Evolutionary conservation across 805 yeast genomes (phyloP).

Genomic region (Sugiyamaella floridensis): DNA sequence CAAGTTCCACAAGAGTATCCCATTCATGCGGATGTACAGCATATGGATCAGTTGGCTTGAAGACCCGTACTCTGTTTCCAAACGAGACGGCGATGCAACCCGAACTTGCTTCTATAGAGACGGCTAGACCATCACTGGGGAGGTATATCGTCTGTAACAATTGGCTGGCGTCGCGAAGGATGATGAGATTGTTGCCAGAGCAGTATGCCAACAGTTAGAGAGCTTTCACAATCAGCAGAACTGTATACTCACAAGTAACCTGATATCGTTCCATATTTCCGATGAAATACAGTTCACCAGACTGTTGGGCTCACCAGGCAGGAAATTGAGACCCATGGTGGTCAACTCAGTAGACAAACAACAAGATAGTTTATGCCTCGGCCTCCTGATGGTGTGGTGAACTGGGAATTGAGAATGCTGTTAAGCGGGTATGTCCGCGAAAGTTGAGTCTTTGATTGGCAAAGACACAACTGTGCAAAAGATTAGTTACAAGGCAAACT

Average conservation of each 20-base stretch:
- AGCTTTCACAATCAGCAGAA: no score
- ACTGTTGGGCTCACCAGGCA: constrained; percentile 80
- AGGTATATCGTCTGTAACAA: constrained; percentile 73
- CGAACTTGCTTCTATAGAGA: constrained; percentile 53
- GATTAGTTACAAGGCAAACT: no score
- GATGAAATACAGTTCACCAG: constrained; percentile 50
- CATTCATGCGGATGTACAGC: background rate
- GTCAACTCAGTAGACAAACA: background rate
- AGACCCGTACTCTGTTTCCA: constrained; percentile 19
- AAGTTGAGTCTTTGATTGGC: no score
- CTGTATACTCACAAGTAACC: constrained; percentile 39
- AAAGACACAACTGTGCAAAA: no score
- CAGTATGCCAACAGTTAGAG: constrained; percentile 47
- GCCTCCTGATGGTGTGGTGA: background rate
- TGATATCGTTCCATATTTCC: constrained; percentile 57
- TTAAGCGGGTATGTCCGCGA: background rate
- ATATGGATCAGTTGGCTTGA: constrained; percentile 12
- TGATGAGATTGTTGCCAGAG: constrained; percentile 81
- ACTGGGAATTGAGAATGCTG: background rate
- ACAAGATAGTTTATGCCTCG: background rate
- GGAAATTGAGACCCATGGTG: constrained; percentile 32
- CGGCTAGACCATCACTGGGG: constrained; percentile 55
- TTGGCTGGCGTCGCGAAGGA: constrained; percentile 44
- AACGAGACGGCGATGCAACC: constrained; percentile 39
- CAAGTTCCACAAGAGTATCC: background rate